Evolutionary conservation across 2,329 filamentous ascomycete genomes (phyloP).

Genomic region (Fusarium multiceps): DNA sequence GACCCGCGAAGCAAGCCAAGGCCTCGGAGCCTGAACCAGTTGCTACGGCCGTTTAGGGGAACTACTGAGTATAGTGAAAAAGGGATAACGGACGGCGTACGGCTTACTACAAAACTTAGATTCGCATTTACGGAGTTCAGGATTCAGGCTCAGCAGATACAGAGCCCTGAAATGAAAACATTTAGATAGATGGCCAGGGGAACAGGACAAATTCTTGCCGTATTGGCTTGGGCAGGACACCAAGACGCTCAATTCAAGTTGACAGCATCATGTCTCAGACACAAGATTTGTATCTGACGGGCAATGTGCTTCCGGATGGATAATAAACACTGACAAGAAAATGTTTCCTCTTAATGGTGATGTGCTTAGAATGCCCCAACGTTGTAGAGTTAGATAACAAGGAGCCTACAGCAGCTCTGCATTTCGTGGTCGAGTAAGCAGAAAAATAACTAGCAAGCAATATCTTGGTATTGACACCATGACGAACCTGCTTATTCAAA

Average conservation of each 20-base stretch:
- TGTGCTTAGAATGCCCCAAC: not conserved
- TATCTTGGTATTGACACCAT: not conserved
- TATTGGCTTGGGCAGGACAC: not conserved
- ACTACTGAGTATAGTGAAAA: not conserved
- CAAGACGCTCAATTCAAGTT: not conserved
- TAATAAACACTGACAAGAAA: not conserved
- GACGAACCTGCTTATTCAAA: constrained; percentile 17
- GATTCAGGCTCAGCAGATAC: constrained; percentile 9
- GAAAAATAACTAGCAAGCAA: constrained; percentile 9
- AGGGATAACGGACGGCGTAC: constrained; percentile 1
- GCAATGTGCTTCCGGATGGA: not conserved
- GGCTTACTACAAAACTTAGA: constrained; percentile 16
- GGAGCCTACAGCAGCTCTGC: not conserved
- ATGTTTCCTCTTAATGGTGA: not conserved
- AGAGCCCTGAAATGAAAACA: constrained; percentile 1
- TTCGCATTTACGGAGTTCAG: constrained; percentile 41
- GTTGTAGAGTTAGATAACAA: not conserved
- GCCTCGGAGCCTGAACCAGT: constrained; percentile 41
- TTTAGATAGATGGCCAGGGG: not conserved
- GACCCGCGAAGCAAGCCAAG: constrained; percentile 36
- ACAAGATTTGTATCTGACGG: not conserved
- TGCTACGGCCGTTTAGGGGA: constrained; percentile 28
- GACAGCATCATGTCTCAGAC: not conserved
- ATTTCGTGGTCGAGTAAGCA: not conserved
- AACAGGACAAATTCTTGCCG: not conserved